These are phyloP conservation scores for Dothistroma septosporum DNA, from an alignment of 2,329 filamentous ascomycete species.

Conservation along the genomic window DNA sequence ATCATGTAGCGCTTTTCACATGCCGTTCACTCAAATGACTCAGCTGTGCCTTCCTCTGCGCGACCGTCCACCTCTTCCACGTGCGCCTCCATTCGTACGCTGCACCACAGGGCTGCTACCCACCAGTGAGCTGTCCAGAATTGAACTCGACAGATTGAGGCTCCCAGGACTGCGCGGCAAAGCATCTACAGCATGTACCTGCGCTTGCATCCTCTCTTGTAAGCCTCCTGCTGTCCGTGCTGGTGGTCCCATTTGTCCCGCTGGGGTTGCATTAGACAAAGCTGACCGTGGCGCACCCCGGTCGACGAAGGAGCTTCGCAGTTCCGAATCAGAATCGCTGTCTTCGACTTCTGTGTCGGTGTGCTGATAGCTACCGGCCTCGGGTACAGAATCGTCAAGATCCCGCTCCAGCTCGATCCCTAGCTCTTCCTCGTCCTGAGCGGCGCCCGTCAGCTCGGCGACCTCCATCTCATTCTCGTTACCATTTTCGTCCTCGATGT, in stretches of 20 bases:
- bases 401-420: slow-evolving; percentile 34
- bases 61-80: slow-evolving; percentile 7
- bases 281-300: slow-evolving; percentile 20
- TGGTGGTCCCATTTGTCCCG: slow-evolving; percentile 10
- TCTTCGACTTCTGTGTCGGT: slow-evolving; percentile 52
- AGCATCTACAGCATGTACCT: slow-evolving; percentile 28
- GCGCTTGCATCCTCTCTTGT: slow-evolving; percentile 31
- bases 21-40: background rate
- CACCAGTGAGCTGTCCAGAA: slow-evolving; percentile 35
- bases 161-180: slow-evolving; percentile 33
- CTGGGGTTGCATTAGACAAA: slow-evolving; percentile 9
- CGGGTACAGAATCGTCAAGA: slow-evolving; percentile 50
- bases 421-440: slow-evolving; percentile 47
- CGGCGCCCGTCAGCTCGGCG: slow-evolving; percentile 44
- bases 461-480: slow-evolving; percentile 46
- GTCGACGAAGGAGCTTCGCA: slow-evolving; percentile 27
- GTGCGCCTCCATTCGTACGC: slow-evolving; percentile 17
- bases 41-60: slow-evolving; percentile 5
- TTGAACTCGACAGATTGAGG: slow-evolving; percentile 33
- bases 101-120: slow-evolving; percentile 36
- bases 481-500: slow-evolving; percentile 39
- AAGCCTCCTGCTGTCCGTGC: slow-evolving; percentile 15
- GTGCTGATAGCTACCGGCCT: slow-evolving; percentile 52
- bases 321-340: slow-evolving; percentile 27
- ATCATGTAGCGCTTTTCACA: background rate